Percentiles rank a stretch among this genome's conserved stretches.
Evolutionary conservation across 108 stramenopile genomes (phyloP).

Genomic region (Stephanodiscus triporus): DNA sequence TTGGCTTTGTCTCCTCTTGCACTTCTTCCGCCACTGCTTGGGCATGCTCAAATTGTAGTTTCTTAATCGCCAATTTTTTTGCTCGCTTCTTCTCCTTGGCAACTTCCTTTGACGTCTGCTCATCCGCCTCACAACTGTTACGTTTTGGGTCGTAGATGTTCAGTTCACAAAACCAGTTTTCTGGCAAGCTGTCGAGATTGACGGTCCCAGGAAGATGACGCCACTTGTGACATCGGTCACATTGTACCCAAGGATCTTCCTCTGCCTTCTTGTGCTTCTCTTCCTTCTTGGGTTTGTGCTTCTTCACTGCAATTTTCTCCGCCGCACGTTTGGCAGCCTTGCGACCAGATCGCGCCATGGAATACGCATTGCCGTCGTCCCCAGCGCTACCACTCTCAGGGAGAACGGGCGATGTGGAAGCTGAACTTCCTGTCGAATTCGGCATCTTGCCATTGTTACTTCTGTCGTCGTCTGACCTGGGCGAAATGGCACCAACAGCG

Average conservation of each 20-base stretch:
- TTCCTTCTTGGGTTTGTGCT: conserved; percentile 54
- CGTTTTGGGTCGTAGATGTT: conserved; percentile 74
- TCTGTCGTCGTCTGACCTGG: conserved; percentile 3
- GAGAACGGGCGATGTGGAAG: conserved; percentile 13
- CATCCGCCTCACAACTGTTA: conserved; percentile 68
- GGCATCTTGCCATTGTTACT: not conserved
- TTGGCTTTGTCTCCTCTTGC: conserved; percentile 1
- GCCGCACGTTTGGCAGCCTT: conserved; percentile 73
- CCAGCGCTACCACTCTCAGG: not conserved
- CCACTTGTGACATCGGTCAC: conserved; percentile 89
- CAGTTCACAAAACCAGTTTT: conserved; percentile 87
- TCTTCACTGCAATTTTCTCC: conserved; percentile 54
- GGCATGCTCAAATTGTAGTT: conserved; percentile 38
- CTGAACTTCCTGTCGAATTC: not conserved
- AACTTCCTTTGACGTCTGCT: conserved; percentile 74
- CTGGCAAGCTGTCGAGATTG: conserved; percentile 65
- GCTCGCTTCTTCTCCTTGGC: conserved; percentile 62
- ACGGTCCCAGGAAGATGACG: conserved; percentile 74
- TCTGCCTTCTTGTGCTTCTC: conserved; percentile 55
- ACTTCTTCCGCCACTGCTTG: not conserved
- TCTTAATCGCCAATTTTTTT: conserved; percentile 55
- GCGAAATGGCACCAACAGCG: not conserved
- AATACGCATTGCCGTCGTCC: conserved; percentile 16
- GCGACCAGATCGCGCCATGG: conserved; percentile 57
- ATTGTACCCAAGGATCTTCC: conserved; percentile 86